phyloP scores from a whole-genome alignment of 2,329 filamentous ascomycete genomes.

The Aquanectria penicillioides region DNA sequence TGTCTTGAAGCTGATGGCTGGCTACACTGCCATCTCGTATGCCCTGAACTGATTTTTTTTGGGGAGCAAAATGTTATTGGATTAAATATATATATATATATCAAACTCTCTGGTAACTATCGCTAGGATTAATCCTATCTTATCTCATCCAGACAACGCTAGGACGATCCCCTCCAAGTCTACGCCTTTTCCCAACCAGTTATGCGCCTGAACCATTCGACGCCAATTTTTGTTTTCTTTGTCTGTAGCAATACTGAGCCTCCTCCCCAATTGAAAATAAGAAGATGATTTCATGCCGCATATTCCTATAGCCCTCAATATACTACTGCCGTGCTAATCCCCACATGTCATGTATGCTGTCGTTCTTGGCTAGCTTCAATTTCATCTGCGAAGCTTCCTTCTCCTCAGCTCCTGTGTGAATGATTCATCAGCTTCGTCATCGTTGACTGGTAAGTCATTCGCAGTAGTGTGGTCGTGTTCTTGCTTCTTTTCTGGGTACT shows the following conservation, averaged over 20 bases:
- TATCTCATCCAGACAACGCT: conserved; percentile 21
- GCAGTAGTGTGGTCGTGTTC: conserved; percentile 25
- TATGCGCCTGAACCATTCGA: conserved; percentile 28
- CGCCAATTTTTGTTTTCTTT: conserved; percentile 25
- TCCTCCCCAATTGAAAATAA: too few species aligned
- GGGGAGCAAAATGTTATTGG: conserved; percentile 35
- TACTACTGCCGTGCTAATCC: conserved; percentile 16
- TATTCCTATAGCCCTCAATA: conserved; percentile 24
- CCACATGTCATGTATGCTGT: not conserved
- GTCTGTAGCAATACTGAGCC: conserved; percentile 13
- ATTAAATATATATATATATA: too few species aligned
- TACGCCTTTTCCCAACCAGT: conserved; percentile 26
- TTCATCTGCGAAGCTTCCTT: conserved; percentile 41
- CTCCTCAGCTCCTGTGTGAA: conserved; percentile 44
- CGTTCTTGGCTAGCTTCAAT: not conserved
- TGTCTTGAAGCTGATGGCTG: conserved; percentile 54
- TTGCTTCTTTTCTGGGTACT: conserved; percentile 38
- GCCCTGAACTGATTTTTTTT: too few species aligned
- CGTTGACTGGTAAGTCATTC: conserved; percentile 14
- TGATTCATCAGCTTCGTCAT: conserved; percentile 23
- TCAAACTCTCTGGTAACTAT: not conserved
- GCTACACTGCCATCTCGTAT: conserved; percentile 54
- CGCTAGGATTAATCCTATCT: not conserved
- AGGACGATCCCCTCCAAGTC: conserved; percentile 21
- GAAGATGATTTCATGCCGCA: conserved; percentile 13